Percentiles rank a stretch among this genome's conserved stretches.
Conservation (phyloP, 2,329 filamentous ascomycete species). For the Sporothrix schenckii region DNA sequence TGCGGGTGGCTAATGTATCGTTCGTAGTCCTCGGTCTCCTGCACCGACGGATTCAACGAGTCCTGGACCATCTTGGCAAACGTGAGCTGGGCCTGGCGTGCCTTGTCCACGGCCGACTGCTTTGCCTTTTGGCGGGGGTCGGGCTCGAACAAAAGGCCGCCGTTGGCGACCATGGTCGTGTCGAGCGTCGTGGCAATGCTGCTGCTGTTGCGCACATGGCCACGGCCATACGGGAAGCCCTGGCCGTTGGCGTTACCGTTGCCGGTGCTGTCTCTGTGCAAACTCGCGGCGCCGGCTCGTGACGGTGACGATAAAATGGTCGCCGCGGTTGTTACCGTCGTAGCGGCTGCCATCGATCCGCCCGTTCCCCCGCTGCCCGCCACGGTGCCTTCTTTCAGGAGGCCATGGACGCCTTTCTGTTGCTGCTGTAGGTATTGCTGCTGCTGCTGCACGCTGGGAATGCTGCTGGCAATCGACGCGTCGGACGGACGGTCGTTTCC, state of each 20-base stretch:
- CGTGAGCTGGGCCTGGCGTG: constrained; percentile 82
- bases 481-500: constrained; percentile 35
- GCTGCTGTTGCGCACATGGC: constrained; percentile 21
- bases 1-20: constrained; percentile 89
- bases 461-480: constrained; percentile 29
- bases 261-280: neutral
- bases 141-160: constrained; percentile 29
- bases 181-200: constrained; percentile 31
- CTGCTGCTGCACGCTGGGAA: constrained; percentile 1
- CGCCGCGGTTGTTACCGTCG: constrained; percentile 27
- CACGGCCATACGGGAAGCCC: constrained; percentile 20
- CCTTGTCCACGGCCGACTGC: constrained; percentile 69
- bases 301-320: constrained; percentile 32
- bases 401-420: constrained; percentile 47
- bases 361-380: neutral
- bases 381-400: constrained; percentile 57
- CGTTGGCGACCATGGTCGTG: constrained; percentile 30
- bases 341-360: constrained; percentile 32
- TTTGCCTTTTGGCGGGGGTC: constrained; percentile 49
- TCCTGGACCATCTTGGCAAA: constrained; percentile 83
- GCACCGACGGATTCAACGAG: constrained; percentile 82
- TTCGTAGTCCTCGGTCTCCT: constrained; percentile 83
- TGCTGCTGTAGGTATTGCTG: neutral
- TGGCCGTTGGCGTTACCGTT: constrained; percentile 25
- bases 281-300: neutral